Evolutionary conservation across 2,329 filamentous ascomycete genomes (phyloP).

Genomic region (Onygenales sp.): DNA sequence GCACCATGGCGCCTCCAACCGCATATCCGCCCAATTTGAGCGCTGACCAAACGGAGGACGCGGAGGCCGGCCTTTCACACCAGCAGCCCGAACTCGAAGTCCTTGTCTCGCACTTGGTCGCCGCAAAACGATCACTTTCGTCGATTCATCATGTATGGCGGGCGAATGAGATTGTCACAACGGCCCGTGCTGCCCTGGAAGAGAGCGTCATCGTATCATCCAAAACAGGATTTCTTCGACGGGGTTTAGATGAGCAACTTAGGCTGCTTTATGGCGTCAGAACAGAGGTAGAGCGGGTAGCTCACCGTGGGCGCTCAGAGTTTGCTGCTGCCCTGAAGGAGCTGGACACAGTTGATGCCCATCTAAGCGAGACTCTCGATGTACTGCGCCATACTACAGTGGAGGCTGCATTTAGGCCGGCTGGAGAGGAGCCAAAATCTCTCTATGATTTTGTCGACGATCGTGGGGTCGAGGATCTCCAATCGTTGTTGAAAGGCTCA

Average conservation of each 20-base stretch:
- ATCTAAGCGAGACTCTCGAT: conserved; percentile 47
- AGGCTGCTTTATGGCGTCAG: conserved; percentile 35
- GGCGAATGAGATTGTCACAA: conserved; percentile 75
- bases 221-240: conserved; percentile 57
- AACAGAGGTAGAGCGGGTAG: conserved; percentile 34
- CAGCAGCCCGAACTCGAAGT: conserved; percentile 49
- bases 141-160: conserved; percentile 75
- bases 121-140: conserved; percentile 77
- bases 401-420: conserved; percentile 45
- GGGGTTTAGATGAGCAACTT: conserved; percentile 46
- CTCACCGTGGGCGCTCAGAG: conserved; percentile 32
- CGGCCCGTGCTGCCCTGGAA: conserved; percentile 66
- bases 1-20: neutral
- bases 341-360: conserved; percentile 50
- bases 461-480: conserved; percentile 48
- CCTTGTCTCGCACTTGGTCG: conserved; percentile 74
- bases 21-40: neutral
- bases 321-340: conserved; percentile 43
- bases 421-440: conserved; percentile 41
- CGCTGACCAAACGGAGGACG: neutral
- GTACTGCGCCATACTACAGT: conserved; percentile 49
- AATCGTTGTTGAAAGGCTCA: conserved; percentile 46
- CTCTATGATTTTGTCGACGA: conserved; percentile 61
- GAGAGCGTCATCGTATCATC: conserved; percentile 66
- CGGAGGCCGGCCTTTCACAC: neutral